A percentile compares a stretch with the other conserved stretches of the same genome.
phyloP scores from a whole-genome alignment of 2,329 filamentous ascomycete species.

The Venturia nashicola region DNA sequence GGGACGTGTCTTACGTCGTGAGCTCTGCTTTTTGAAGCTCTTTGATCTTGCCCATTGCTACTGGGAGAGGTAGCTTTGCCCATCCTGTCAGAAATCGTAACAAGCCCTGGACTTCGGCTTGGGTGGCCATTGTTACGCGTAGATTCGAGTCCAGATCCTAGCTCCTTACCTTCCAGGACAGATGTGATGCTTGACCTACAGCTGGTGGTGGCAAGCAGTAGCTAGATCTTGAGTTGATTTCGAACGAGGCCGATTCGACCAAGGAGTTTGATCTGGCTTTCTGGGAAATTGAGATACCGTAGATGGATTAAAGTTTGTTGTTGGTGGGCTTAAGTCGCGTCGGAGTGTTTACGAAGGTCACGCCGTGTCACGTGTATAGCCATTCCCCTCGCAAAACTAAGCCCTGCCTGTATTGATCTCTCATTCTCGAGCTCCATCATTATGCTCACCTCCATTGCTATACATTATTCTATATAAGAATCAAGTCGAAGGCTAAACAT shows the following conservation, averaged over 20 bases:
- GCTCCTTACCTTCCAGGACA: background rate
- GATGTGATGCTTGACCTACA: too few species aligned
- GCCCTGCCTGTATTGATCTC: too few species aligned
- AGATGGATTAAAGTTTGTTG: too few species aligned
- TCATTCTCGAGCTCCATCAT: too few species aligned
- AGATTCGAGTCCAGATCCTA: background rate
- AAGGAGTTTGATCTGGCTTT: background rate
- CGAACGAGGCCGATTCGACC: background rate
- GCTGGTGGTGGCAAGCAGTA: too few species aligned
- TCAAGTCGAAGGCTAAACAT: background rate
- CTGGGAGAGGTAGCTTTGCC: conserved; percentile 41
- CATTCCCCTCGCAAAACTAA: background rate
- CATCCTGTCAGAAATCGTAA: conserved; percentile 48
- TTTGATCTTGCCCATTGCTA: conserved; percentile 42
- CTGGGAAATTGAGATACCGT: too few species aligned
- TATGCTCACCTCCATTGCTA: too few species aligned
- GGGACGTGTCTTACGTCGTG: conserved; percentile 1
- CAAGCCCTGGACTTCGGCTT: conserved; percentile 30
- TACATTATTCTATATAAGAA: too few species aligned
- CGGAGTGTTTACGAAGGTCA: background rate
- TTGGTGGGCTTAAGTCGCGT: background rate
- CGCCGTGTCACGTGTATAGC: background rate
- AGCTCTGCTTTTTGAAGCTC: conserved; percentile 35
- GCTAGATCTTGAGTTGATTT: background rate
- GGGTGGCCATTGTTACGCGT: background rate